phyloP scores from a whole-genome alignment of 495 filamentous ascomycete species.

The Annulohypoxylon moriforme region DNA sequence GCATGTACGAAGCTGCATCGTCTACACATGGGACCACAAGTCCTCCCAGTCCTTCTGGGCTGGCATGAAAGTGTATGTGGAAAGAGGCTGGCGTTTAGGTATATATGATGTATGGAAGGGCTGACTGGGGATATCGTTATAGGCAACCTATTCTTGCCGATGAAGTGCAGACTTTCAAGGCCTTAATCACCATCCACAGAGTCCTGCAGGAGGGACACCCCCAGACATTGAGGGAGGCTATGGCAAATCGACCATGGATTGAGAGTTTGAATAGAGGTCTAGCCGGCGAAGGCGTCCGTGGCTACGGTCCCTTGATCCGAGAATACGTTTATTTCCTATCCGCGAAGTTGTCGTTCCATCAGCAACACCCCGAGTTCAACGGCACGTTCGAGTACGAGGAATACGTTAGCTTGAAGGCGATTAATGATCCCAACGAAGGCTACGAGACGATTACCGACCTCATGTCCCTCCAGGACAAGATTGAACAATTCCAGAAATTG shows the following conservation, averaged over 20 bases:
- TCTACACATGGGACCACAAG: constrained; percentile 99
- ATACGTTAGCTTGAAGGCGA: constrained; percentile 96
- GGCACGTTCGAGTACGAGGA: constrained; percentile 99
- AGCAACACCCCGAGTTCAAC: constrained; percentile 97
- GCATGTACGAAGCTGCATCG: constrained; percentile 97
- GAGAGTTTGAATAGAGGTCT: constrained; percentile 91
- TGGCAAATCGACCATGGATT: constrained; percentile 88
- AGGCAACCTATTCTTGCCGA: constrained; percentile 96
- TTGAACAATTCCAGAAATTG: constrained; percentile 97
- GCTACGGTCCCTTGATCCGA: constrained; percentile 89
- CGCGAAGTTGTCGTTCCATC: constrained; percentile 92
- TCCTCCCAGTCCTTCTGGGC: constrained; percentile 96
- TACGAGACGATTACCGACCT: constrained; percentile 98
- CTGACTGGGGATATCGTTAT: constrained; percentile 33
- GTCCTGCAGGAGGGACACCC: constrained; percentile 97
- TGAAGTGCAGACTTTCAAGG: constrained; percentile 94
- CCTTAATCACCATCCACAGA: constrained; percentile 92
- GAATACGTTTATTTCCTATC: constrained; percentile 97
- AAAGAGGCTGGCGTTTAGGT: background rate
- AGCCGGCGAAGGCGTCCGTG: constrained; percentile 85
- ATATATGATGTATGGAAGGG: background rate
- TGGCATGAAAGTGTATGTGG: constrained; percentile 93
- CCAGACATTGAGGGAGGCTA: constrained; percentile 84
- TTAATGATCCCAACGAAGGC: constrained; percentile 98
- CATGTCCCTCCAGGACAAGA: constrained; percentile 97